phyloP scores from a whole-genome alignment of 2,329 filamentous ascomycete genomes.

The Seiridium cupressi region DNA sequence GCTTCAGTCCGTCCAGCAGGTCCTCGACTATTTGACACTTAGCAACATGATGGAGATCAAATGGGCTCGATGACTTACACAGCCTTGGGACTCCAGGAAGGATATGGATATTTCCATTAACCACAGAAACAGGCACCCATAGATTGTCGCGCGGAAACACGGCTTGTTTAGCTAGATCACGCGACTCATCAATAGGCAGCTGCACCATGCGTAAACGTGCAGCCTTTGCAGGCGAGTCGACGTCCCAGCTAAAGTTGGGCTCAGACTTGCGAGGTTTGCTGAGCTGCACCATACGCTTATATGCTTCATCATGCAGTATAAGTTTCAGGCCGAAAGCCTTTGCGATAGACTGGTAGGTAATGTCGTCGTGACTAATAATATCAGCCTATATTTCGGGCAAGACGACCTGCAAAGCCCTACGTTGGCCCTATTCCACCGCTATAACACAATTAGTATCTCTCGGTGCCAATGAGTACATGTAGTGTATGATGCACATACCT shows the following conservation, averaged over 20 bases:
- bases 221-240: constrained; percentile 70
- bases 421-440: constrained; percentile 94
- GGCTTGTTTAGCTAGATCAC: constrained; percentile 67
- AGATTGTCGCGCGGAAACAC: constrained; percentile 77
- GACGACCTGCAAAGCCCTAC: constrained; percentile 42
- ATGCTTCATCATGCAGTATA: constrained; percentile 73
- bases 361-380: constrained; percentile 80
- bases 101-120: constrained; percentile 93
- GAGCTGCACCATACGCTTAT: constrained; percentile 78
- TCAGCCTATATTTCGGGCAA: constrained; percentile 16
- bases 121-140: constrained; percentile 87
- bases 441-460: constrained; percentile 12
- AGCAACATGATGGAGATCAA: background rate
- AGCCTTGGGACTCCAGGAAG: constrained; percentile 85
- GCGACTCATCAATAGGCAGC: constrained; percentile 70
- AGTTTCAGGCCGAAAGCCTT: constrained; percentile 81
- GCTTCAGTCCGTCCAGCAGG: constrained; percentile 75
- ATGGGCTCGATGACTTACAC: constrained; percentile 44
- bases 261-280: constrained; percentile 72
- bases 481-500: constrained; percentile 42
- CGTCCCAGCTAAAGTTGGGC: constrained; percentile 80
- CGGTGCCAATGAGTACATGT: background rate
- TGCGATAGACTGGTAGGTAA: constrained; percentile 92
- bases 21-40: constrained; percentile 54
- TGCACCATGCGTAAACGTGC: constrained; percentile 91